Base-by-base conservation (phyloP, 2,329 filamentous ascomycete genomes). In the Epichloe aotearoae region DNA sequence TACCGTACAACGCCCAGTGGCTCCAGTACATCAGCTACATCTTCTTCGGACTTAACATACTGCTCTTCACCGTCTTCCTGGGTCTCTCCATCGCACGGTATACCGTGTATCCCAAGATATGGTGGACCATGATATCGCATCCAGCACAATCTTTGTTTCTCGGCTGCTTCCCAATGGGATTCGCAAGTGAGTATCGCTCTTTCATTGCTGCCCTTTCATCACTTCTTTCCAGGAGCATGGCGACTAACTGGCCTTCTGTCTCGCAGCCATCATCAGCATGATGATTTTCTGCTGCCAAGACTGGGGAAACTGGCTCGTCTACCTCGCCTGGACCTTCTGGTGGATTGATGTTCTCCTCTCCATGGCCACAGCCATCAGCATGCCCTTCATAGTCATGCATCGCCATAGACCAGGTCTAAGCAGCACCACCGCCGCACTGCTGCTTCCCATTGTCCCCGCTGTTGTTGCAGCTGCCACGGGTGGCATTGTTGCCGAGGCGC, bases 101-200 rank as follows among this genome's bases (percentile, higher is more conserved):
- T 57, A 67, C 68, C 0, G 58, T 86, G 1, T 87, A 84, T 58
- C 83, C 82, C 0, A 72, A 76, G 52, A 80, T 86, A 33, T 87
- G 82, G 75, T 59, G 52, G 0, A 77, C 75, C 15, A 84, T 88
- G 82, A 74, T 87, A 37, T 66, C 69, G 2, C 80, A 88, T 60
- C 82, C 80, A 0, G 75, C 74, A 1, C 80, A 88, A 59, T 82
- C 78, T 1, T 70, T 88, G 49, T 88, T 87, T 56, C 66, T 88
- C 3, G 83, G 78, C 0, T 83, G 80, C 0, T 74, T 84, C 34
- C 82, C 82, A 0, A 86, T 86, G 79, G 82, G 74, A 0, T 74
- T 86, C 52, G 77, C 80, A 0, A 86, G 67, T 69, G 54, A 53
- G 64, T 46, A 3, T 15, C 33, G 10, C 30, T n/a, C 34, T 11